Base-by-base conservation (phyloP, 2,329 filamentous ascomycete genomes). In the Fonsecaea nubica region DNA sequence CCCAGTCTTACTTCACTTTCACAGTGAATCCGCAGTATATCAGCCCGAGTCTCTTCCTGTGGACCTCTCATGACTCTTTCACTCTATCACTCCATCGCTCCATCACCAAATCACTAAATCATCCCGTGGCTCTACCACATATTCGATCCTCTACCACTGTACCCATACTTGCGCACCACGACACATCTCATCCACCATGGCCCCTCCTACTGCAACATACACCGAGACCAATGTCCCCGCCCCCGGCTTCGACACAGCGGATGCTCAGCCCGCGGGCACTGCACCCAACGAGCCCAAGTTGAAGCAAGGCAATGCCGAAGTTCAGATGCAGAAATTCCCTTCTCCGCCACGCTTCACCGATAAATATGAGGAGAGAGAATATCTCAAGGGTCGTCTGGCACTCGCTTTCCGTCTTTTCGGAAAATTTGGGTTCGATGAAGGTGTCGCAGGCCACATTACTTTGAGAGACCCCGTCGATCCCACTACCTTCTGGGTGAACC, bases 361-460 rank as follows among this genome's bases (percentile, higher is more conserved):
- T 70, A 74, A 74, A 53, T 72, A 74, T 9, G 72, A 80, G 52
- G 77, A 82, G 64, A 76, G 81, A 38, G 76, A 80, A 60, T 72
- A 68, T 48, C 63, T 69, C 18, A 65, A 69, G 50, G 81, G 83
- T 32, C 80, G 84, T 30, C 78, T 87, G 5, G 84, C 83, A 0
- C 79, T 84, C 18, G 86, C 83, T 1, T 87, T 87, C 75, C 82
- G 85, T 30, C 83, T 87, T 60, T 87, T 87, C 66, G 84, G 83
- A 33, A 86, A 87, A 72, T 79, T 82, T 58, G 85, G 84, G 15
- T 86, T 82, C 70, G 84, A 86, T 67, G 86, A 88, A 76, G 86
- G 86, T 15, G 85, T 89, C 36, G 87, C 87, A 8, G 84, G 85
- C 1, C 84, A 86, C 72, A 86, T 87, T 69, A 86, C 84, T 1